Percentiles rank a stretch among this genome's conserved stretches.
phyloP scores from a whole-genome alignment of 2,329 filamentous ascomycete species.

The Xylaria sp. region DNA sequence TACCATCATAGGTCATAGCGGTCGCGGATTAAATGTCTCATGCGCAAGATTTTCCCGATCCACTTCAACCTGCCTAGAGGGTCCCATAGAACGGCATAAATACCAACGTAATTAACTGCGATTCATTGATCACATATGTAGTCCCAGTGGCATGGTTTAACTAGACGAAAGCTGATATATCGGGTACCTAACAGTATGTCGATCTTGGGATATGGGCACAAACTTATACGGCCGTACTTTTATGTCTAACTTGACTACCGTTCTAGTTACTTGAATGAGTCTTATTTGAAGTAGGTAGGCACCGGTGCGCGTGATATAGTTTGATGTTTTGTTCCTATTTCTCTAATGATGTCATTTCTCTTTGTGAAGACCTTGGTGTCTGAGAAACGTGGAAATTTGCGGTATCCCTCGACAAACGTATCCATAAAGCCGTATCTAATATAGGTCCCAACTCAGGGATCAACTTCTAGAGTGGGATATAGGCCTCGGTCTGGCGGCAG shows the following conservation, averaged over 20 bases:
- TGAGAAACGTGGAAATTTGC: no score
- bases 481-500: conserved; percentile 5
- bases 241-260: no score
- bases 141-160: neutral
- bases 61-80: neutral
- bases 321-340: neutral
- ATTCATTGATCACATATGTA: neutral
- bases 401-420: neutral
- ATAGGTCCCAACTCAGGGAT: neutral
- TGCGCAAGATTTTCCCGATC: neutral
- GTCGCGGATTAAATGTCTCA: neutral
- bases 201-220: neutral
- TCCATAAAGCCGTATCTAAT: neutral
- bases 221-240: neutral
- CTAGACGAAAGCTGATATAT: neutral
- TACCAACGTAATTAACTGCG: neutral
- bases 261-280: neutral
- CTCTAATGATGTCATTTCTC: no score
- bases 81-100: neutral
- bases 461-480: neutral
- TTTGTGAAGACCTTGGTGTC: no score
- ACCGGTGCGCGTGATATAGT: no score
- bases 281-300: neutral
- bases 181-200: no score
- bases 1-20: neutral